These are phyloP conservation scores for Linnemannia hyalina DNA, from an alignment of 192 early-diverging fungal genomes.

Conservation along the genomic window DNA sequence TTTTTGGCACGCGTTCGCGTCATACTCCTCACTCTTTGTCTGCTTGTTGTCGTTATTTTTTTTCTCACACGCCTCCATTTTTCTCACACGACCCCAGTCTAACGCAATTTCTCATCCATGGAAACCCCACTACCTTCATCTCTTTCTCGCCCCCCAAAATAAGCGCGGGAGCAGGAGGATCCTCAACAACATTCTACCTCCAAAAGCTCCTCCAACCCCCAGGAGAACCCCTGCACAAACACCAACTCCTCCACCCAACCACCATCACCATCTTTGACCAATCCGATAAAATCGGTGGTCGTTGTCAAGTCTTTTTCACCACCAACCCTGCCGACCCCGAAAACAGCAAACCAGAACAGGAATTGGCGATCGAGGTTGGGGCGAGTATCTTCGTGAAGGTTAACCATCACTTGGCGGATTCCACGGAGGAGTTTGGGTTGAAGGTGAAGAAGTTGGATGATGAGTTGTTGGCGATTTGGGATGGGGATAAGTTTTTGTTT, in stretches of 20 bases:
- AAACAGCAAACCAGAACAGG: constrained; percentile 11
- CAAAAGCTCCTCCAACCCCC: constrained; percentile 20
- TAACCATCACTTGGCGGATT: constrained; percentile 69
- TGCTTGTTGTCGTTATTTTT: background rate
- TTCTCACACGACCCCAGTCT: background rate
- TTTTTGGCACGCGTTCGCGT: constrained; percentile 1
- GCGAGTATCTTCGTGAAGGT: constrained; percentile 74
- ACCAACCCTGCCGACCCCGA: constrained; percentile 21
- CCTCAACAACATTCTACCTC: constrained; percentile 66
- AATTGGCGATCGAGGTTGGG: constrained; percentile 66
- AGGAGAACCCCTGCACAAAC: constrained; percentile 9
- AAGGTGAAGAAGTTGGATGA: constrained; percentile 50
- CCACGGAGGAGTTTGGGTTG: constrained; percentile 64
- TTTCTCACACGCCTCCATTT: background rate
- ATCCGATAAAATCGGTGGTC: constrained; percentile 66
- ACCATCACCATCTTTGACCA: constrained; percentile 70
- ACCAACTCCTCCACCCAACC: constrained; percentile 37
- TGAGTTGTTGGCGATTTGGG: constrained; percentile 59
- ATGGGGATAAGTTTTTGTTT: constrained; percentile 67
- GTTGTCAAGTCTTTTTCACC: constrained; percentile 49
- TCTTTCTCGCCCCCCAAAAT: background rate
- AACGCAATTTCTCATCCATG: background rate
- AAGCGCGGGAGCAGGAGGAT: constrained; percentile 68
- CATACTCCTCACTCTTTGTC: background rate
- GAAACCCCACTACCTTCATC: background rate